phyloP scores from a whole-genome alignment of 495 filamentous ascomycete species.

The Astrothelium macrocarpum region DNA sequence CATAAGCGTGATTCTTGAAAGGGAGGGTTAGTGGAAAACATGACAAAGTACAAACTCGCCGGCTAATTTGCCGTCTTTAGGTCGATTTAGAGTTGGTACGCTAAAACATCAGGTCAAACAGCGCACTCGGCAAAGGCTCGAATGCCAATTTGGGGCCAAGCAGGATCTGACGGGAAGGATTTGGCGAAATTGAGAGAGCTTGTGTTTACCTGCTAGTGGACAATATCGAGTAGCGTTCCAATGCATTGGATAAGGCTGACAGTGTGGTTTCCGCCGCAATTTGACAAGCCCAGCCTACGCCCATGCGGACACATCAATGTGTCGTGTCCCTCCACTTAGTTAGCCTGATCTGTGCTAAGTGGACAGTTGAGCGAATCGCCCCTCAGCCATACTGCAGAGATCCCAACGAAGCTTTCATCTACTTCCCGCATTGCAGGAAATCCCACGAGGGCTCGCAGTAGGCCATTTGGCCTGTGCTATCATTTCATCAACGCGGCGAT shows the following conservation, averaged over 20 bases:
- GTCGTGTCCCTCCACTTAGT: background rate
- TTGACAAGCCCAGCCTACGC: background rate
- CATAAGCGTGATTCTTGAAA: background rate
- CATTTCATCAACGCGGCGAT: background rate
- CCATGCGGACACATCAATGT: background rate
- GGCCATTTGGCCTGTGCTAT: background rate
- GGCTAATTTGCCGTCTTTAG: background rate
- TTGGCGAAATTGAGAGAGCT: background rate
- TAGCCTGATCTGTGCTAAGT: no score
- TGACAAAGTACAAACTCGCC: background rate
- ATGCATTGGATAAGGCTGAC: constrained; percentile 3
- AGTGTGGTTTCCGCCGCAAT: background rate
- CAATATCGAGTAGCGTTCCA: background rate
- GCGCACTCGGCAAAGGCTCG: background rate
- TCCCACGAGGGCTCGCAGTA: background rate
- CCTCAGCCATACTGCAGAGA: constrained; percentile 1
- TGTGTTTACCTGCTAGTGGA: background rate
- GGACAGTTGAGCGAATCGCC: background rate
- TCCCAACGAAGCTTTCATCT: background rate
- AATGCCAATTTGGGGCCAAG: background rate
- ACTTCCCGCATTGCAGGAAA: background rate
- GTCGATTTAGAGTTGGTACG: background rate
- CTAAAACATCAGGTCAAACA: background rate
- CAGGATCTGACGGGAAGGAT: background rate
- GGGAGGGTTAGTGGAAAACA: background rate